These are phyloP conservation scores for Aegilops longissima DNA, from an alignment of 176 grass and related monocot species.

Conservation along the genomic window DNA sequence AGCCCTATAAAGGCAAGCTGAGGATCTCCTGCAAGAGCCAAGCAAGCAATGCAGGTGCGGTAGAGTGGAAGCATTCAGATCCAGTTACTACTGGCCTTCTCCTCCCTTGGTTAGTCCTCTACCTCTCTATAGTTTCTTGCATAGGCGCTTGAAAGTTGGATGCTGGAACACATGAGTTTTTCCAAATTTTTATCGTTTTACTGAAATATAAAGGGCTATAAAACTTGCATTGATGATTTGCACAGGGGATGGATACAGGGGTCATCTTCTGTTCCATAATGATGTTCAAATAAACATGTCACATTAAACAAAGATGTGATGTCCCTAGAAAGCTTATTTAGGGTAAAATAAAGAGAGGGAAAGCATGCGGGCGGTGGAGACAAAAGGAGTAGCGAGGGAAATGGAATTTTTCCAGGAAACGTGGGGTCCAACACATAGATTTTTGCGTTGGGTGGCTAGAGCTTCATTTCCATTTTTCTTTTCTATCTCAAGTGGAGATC, in stretches of 20 bases:
- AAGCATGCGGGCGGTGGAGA: neutral
- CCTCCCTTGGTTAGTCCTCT: neutral
- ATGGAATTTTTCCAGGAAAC: neutral
- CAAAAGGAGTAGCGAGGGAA: neutral
- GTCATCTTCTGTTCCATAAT: neutral
- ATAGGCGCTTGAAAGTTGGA: neutral
- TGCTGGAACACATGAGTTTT: neutral
- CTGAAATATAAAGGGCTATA: neutral
- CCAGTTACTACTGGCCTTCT: neutral
- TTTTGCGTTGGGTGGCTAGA: neutral
- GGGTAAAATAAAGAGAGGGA: neutral
- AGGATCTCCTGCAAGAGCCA: neutral
- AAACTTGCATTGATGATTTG: neutral
- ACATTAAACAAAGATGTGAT: neutral
- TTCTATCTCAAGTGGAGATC: neutral
- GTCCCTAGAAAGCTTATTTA: neutral
- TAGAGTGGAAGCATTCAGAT: constrained; percentile 1
- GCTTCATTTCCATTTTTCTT: too few relatives aligned
- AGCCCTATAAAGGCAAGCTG: neutral
- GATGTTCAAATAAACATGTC: neutral
- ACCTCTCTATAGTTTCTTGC: neutral
- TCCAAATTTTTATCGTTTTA: neutral
- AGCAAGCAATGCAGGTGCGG: neutral
- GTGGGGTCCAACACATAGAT: neutral
- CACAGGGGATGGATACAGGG: neutral